A percentile compares a stretch with the other conserved stretches of the same genome.
Evolutionary conservation across 129 eudicot genomes (phyloP).

Genomic region (Gnaphalium uliginosum): DNA sequence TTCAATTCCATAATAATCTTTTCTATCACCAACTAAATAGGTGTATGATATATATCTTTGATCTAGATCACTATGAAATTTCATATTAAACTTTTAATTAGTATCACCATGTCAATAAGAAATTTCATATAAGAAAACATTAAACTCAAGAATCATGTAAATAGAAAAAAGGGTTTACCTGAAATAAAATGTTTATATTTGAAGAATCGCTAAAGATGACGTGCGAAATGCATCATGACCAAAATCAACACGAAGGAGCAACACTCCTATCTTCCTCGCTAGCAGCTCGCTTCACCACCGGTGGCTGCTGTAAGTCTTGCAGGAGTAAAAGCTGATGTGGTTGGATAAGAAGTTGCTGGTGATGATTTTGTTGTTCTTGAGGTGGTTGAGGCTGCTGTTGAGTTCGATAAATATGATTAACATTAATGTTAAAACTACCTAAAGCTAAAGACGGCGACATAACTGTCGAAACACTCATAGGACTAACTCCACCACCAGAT

Average conservation of each 20-base stretch:
- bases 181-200: conserved; percentile 18
- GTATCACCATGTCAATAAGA: no score
- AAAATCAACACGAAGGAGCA: conserved; percentile 35
- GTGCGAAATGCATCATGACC: conserved; percentile 7
- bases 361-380: conserved; percentile 20
- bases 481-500: conserved; percentile 16
- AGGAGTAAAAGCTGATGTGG: conserved; percentile 20
- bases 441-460: conserved; percentile 45
- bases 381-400: conserved; percentile 35
- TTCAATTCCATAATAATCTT: no score
- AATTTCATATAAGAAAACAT: not conserved
- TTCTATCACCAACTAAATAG: no score
- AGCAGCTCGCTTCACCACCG: conserved; percentile 14
- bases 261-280: conserved; percentile 20
- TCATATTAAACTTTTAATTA: no score
- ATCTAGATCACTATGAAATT: no score
- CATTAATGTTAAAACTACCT: conserved; percentile 33
- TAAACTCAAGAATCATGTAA: conserved; percentile 4
- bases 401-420: conserved; percentile 31
- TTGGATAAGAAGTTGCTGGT: conserved; percentile 22
- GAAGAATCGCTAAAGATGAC: conserved; percentile 24
- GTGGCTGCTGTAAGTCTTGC: conserved; percentile 30
- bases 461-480: conserved; percentile 20
- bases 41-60: no score
- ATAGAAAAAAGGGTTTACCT: conserved; percentile 17